Percentiles rank a stretch among this genome's conserved stretches.
Conservation (phyloP, 495 filamentous ascomycete species). For the Monascus purpureus region DNA sequence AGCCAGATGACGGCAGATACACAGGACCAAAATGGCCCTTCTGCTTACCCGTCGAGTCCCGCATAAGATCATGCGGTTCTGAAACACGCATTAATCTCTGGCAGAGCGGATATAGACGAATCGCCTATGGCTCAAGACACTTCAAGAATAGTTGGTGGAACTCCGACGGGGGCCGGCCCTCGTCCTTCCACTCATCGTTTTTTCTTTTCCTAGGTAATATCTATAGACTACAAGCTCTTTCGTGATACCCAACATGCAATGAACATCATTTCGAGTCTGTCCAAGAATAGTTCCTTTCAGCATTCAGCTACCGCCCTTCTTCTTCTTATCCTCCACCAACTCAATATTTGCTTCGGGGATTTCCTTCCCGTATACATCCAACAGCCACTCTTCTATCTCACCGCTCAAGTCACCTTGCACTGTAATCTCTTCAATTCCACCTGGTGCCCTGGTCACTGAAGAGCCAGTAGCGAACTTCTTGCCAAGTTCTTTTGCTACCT, state of each 20-base stretch:
- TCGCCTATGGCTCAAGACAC: too few relatives aligned
- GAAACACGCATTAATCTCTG: too few relatives aligned
- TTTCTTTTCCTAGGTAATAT: constrained; percentile 1
- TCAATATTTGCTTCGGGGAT: constrained; percentile 93
- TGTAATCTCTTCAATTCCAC: constrained; percentile 88
- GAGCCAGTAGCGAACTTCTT: constrained; percentile 70
- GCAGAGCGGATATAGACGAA: too few relatives aligned
- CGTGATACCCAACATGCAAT: constrained; percentile 15
- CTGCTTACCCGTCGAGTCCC: too few relatives aligned
- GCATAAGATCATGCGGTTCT: too few relatives aligned
- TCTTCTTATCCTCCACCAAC: constrained; percentile 86
- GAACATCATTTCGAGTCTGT: too few relatives aligned
- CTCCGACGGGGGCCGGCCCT: too few relatives aligned
- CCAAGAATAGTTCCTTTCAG: too few relatives aligned
- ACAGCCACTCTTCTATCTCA: constrained; percentile 80
- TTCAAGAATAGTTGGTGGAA: too few relatives aligned
- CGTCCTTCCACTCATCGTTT: neutral
- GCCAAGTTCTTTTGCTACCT: constrained; percentile 42
- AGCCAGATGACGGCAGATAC: too few relatives aligned
- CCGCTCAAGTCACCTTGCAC: constrained; percentile 95
- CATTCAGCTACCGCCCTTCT: constrained; percentile 31
- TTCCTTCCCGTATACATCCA: constrained; percentile 65
- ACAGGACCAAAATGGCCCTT: too few relatives aligned
- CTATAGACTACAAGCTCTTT: constrained; percentile 8
- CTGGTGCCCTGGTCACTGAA: constrained; percentile 78